Evolutionary conservation across 2,329 filamentous ascomycete species (phyloP).

Genomic region (Diaporthe sp.): DNA sequence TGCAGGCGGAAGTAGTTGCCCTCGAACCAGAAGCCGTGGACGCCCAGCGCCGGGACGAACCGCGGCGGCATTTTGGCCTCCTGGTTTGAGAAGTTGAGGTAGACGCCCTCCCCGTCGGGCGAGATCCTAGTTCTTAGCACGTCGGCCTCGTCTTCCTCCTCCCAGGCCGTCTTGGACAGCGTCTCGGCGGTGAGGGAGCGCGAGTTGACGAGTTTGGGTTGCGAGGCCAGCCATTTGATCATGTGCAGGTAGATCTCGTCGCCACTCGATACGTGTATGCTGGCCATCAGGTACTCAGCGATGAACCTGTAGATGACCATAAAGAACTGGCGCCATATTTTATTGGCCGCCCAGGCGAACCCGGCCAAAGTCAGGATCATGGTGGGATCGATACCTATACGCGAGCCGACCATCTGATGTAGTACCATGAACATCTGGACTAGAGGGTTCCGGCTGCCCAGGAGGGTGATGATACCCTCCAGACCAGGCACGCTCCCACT

Average conservation of each 20-base stretch:
- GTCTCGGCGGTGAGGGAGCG: slow-evolving; percentile 69
- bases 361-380: slow-evolving; percentile 60
- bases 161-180: slow-evolving; percentile 67
- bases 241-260: slow-evolving; percentile 72
- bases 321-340: slow-evolving; percentile 54
- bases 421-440: slow-evolving; percentile 59
- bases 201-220: slow-evolving; percentile 65
- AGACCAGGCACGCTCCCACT: slow-evolving; percentile 45
- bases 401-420: slow-evolving; percentile 59
- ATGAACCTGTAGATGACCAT: slow-evolving; percentile 50
- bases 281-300: slow-evolving; percentile 62
- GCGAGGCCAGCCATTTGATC: slow-evolving; percentile 69
- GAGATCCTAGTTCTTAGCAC: slow-evolving; percentile 53
- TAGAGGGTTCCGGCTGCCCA: slow-evolving; percentile 59
- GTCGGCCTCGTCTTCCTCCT: slow-evolving; percentile 64
- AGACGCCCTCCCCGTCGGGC: slow-evolving; percentile 58
- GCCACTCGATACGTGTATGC: slow-evolving; percentile 65
- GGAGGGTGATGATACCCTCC: slow-evolving; percentile 60
- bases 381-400: slow-evolving; percentile 64
- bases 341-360: slow-evolving; percentile 62
- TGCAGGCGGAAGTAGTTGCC: slow-evolving; percentile 64
- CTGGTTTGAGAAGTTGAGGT: slow-evolving; percentile 72
- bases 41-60: slow-evolving; percentile 67
- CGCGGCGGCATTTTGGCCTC: slow-evolving; percentile 66
- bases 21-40: slow-evolving; percentile 67